Evolutionary conservation across 2,329 filamentous ascomycete genomes (phyloP), one percentile per base, ranked within the genome.

Genomic region (Pseudogymnoascus sp.): DNA sequence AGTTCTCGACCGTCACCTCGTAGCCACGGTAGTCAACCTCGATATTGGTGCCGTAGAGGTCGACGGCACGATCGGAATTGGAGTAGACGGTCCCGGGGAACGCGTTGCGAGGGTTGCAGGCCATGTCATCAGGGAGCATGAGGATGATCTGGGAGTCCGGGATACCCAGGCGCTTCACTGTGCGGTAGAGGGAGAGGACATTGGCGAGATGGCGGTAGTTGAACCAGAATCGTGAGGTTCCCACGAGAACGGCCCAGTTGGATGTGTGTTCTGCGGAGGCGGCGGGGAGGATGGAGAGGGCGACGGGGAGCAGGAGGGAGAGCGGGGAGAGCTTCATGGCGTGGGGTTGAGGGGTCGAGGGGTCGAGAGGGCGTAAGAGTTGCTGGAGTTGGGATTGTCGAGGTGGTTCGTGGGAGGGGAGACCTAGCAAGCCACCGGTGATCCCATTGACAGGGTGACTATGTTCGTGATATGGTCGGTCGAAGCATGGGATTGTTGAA

Each of bases 51-150:
- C 96, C 95, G 75, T 99, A 99, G 4, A 99, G 82, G 73, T 99
- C 95, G 60, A 99, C 88, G 8, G 91, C 92, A 68, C 95, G 90
- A 76, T 97, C 93, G 38, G 95, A 93, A 74, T 99, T 97, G 78
- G 95, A 97, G 83, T 97, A 99, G 31, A 99, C 95, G 62, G 93
- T 97, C 62, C 95, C 95, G 0, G 95, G 93, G 76, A 99, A 99
- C 60, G 93, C 92, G 75, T 99, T 99, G 72, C 95, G 91, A 33
- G 95, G 95, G 78, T 99, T 99, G 82, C 95, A 99, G 40, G 95
- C 95, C 91, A 99, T 97, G 79, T 99, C 95, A 76, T 99, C 95
- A 21, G 95, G 95, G n/a, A 99, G 86, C 93, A 99, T 97, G 69
- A 99, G 89, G 75, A 99, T 97, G 78, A 99, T 99, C 76, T 99